Percentiles rank a stretch among this genome's conserved stretches.
Evolutionary conservation across 23 red algal species (phyloP).

Genomic region (Gracilaria gracilis): DNA sequence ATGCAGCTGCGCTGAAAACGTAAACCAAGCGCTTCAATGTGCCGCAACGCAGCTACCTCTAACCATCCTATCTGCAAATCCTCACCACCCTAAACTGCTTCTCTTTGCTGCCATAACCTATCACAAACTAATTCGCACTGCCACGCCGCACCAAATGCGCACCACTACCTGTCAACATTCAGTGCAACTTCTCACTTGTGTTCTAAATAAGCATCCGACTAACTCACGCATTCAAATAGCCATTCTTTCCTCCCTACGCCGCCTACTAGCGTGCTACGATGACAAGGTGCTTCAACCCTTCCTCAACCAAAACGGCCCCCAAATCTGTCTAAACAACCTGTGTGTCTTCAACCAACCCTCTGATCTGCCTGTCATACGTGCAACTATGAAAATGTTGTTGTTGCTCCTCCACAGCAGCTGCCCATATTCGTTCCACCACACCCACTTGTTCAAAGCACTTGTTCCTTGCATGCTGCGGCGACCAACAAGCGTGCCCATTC

Average conservation of each 20-base stretch:
- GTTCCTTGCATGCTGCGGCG: background rate
- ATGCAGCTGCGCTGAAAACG: background rate
- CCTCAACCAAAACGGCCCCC: background rate
- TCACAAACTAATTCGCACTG: background rate
- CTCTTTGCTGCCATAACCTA: background rate
- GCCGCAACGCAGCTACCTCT: background rate
- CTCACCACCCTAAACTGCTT: background rate
- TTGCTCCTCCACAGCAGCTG: background rate
- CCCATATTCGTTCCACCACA: background rate
- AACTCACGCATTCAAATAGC: background rate
- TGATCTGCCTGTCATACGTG: background rate
- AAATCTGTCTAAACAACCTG: background rate
- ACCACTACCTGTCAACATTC: background rate
- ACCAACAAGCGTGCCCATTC: background rate
- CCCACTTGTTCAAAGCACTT: background rate
- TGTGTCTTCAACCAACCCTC: background rate
- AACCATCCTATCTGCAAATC: background rate
- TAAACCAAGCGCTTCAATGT: background rate
- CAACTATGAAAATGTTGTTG: background rate
- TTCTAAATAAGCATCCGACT: background rate
- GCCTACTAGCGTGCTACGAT: background rate
- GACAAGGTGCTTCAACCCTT: background rate
- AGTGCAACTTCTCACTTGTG: background rate
- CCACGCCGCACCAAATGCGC: background rate
- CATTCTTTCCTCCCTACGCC: background rate